Base-by-base conservation (phyloP, 768 basidiomycete genomes). In the Rhodotorula toruloides region DNA sequence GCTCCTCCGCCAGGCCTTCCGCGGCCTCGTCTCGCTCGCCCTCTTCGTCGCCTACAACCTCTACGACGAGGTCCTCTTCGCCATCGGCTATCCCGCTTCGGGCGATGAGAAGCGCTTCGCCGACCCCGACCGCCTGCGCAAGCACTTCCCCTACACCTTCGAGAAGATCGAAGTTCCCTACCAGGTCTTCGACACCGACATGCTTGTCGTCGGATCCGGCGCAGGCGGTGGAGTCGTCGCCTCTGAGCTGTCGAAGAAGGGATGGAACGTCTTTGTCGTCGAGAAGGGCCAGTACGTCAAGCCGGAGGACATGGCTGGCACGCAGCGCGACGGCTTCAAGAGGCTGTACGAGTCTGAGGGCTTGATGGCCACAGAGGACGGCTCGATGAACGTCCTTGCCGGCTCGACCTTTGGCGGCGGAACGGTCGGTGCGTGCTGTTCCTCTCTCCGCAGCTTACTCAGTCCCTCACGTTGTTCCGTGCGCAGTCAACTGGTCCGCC, bases 401-500 rank as follows among this genome's bases (percentile, higher is more conserved):
- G 70, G 70, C 0, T 54, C 70, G 12, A 61, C 50, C 14, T 65
- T 71, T 8, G 70, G 70, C 34, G 76, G 76, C 17, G 76, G 76
- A 6, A 76, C 75, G 8, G 73, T 68, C 7, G 48, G 68, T 57
- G 31, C 44, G 63, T 46, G 37, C 21, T 13, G 32, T 21, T 3
- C 11, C 22, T 6, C 10, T 11, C 34, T 47, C 36, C 59, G 12
- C 3, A 17, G 4, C 42, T 54, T 1, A 32, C 36, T 17, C n/a
- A 19, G 7, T 21, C 22, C 29, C 36, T 14, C 10, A 29, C 42
- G 7, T 32, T 7, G 32, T 1, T 12, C 27, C 52, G 4, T 25
- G 14, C 6, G 9, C 54, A 65, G 70, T 77, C 61, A 77, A 77
- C 61, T 77, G 76, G 76, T 70, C 68, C 22, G 75, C 71, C 4